Evolutionary conservation across 2,329 filamentous ascomycete species (phyloP), one percentile per base, ranked within the genome.

Genomic region (Bipolaris victoriae): DNA sequence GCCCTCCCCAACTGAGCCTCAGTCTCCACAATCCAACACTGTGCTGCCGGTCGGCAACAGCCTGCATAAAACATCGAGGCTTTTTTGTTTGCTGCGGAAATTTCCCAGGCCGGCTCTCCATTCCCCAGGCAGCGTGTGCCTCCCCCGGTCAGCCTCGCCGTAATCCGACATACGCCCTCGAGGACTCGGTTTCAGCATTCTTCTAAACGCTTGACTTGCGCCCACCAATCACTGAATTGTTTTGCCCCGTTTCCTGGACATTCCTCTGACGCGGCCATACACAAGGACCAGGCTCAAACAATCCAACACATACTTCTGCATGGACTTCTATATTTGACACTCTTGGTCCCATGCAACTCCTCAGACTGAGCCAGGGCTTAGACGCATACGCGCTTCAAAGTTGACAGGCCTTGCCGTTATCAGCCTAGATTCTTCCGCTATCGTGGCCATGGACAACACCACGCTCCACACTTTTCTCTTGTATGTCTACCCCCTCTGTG

Each of bases 381-480:
- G 59, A 66, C 68, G 65, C 66, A 56, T 63, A 63, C 58, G 57
- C 65, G 70, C 67, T 65, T 67, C 64, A 67, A 45, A 55, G 46
- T 58, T 45, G 51, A 65, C 64, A 60, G 58, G 67, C 55, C 59
- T 67, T 68, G 60, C 67, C 59, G 58, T 71, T 68, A 69, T 62
- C 58, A 65, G 65, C 63, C 63, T 66, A 67, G 69, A 49, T 55
- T 58, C 52, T 56, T 59, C 69, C 69, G 63, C 55, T 57, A 64
- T 57, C 59, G 51, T 53, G 65, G 67, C 56, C 58, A 76, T 76
- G 74, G 68, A 66, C 49, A 69, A 71, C 58, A 89, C 87, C 20
- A 88, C 88, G 57, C 84, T 90, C 65, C 83, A 89, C 72, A 89
- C 88, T 59, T 90, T 90, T 74, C 59, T 76, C 45, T 75, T 76